Percentiles rank a stretch among this genome's conserved stretches.
Evolutionary conservation across 2,329 filamentous ascomycete species (phyloP).

Genomic region (Fusarium napiforme): DNA sequence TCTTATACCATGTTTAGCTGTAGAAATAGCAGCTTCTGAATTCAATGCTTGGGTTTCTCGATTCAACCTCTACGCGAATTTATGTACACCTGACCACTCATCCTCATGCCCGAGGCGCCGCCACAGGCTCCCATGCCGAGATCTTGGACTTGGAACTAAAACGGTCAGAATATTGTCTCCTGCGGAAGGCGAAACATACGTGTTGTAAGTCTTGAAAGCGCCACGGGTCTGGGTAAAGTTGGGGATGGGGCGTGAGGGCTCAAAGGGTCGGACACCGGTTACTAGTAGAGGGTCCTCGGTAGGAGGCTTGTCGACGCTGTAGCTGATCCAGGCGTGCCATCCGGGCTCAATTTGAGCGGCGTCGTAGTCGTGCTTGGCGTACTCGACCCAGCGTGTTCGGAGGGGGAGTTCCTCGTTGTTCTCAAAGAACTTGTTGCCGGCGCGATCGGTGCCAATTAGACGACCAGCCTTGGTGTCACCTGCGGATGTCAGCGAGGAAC

Average conservation of each 20-base stretch:
- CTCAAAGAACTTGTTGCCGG: constrained; percentile 98
- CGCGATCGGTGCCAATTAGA: constrained; percentile 85
- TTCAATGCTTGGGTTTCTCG: constrained; percentile 24
- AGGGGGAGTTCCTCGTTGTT: constrained; percentile 95
- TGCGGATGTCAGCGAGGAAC: constrained; percentile 50
- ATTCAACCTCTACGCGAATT: constrained; percentile 36
- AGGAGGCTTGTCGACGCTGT: constrained; percentile 89
- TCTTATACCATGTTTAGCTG: constrained; percentile 30
- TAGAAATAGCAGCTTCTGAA: constrained; percentile 22
- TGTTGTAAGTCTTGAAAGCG: constrained; percentile 94
- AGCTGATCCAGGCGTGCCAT: constrained; percentile 99
- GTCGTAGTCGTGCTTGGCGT: constrained; percentile 87
- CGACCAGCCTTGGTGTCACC: constrained; percentile 96
- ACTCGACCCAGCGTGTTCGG: constrained; percentile 97
- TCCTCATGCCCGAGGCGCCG: constrained; percentile 49
- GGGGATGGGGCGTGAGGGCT: constrained; percentile 75
- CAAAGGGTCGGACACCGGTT: constrained; percentile 77
- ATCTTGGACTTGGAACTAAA: constrained; percentile 65
- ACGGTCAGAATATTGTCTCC: constrained; percentile 23
- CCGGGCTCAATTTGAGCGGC: constrained; percentile 89
- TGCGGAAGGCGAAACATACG: constrained; percentile 69
- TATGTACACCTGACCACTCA: constrained; percentile 44
- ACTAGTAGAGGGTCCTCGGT: constrained; percentile 78
- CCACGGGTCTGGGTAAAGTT: constrained; percentile 80
- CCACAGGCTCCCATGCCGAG: constrained; percentile 62